Base-by-base conservation (phyloP, 116 monocot species). In the Phalaenopsis hybrid region DNA sequence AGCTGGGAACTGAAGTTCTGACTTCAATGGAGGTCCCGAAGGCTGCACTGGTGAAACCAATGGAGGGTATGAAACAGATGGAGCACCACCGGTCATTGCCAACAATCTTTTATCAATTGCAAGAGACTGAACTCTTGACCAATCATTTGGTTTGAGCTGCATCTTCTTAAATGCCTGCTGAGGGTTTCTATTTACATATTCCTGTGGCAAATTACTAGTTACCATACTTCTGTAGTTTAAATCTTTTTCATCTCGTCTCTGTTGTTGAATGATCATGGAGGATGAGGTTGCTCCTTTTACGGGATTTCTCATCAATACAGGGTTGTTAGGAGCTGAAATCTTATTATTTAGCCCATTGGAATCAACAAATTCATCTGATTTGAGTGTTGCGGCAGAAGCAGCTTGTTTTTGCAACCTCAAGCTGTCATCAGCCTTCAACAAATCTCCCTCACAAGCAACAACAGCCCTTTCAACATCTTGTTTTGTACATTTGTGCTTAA, bases 381-480 rank as follows among this genome's bases (percentile, higher is more conserved):
- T 92, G 21, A 50, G 34, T 12, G 82, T 16, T 49, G 75, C 80
- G 4, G 78, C 25, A 43, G 82, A 12, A 78, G 88, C 15, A 52
- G 51, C 91, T 83, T 91, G 90, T 78, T 90, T 94, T 23, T 89
- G 91, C 6, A 74, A 67, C 43, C 83, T 90, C 78, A 98, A 68
- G 70, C 23, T 75, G 31, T 89, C 93, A 20, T 85, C 87, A 13
- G 95, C 88, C 83, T 89, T 92, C 43, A 88, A 81, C 75, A 98
- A 76, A 82, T 98, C 95, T 78, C 98, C 98, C 72, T 93, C 95
- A 51, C 85, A 86, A 17, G 91, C 84, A 76, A 98, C 88, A 28
- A 98, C 83, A 48, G 86, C 92, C 75, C 92, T 94, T 79, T 98
- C 93, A 68, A 98, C 84, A 44, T 95, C 98, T 82, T 92, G 98